A percentile compares a stretch with the other conserved stretches of the same genome.
phyloP scores from a whole-genome alignment of 495 filamentous ascomycete species.

The Aspergillus bridgeri region DNA sequence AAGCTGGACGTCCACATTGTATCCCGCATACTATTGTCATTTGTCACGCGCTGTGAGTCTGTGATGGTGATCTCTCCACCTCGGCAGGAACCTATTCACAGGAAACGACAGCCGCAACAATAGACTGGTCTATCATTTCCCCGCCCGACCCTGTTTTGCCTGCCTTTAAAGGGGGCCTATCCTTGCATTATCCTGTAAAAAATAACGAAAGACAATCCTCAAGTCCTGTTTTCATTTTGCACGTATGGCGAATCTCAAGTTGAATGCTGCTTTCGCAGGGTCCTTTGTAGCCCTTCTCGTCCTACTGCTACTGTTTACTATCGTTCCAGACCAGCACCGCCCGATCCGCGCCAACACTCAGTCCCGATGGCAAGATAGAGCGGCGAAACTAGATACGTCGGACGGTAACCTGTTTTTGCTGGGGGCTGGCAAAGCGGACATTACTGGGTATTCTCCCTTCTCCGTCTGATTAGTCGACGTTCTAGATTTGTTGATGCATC shows the following conservation, averaged over 20 bases:
- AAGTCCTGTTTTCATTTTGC: neutral
- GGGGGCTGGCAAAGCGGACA: conserved; percentile 92
- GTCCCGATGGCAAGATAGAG: conserved; percentile 16
- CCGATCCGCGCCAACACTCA: conserved; percentile 7
- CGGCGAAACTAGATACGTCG: conserved; percentile 15
- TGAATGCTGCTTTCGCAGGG: conserved; percentile 23
- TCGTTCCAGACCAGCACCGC: conserved; percentile 17
- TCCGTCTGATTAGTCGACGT: neutral
- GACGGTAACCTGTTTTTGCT: conserved; percentile 63
- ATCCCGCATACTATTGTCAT: neutral
- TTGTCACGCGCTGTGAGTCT: conserved; percentile 11
- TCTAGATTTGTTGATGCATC: conserved; percentile 7
- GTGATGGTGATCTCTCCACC: conserved; percentile 2
- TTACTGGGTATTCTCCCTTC: conserved; percentile 67
- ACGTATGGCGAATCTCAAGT: conserved; percentile 27
- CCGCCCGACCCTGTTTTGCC: neutral
- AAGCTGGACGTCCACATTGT: conserved; percentile 4
- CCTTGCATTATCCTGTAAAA: neutral
- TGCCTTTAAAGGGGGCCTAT: neutral
- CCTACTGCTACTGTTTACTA: conserved; percentile 29
- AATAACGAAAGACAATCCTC: neutral
- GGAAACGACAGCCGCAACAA: neutral
- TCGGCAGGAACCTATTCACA: conserved; percentile 1
- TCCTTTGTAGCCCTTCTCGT: conserved; percentile 26
- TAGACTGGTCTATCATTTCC: neutral